Percentiles rank a stretch among this genome's conserved stretches.
Evolutionary conservation across 495 filamentous ascomycete species (phyloP).

Genomic region (Elaphomyces granulatus): DNA sequence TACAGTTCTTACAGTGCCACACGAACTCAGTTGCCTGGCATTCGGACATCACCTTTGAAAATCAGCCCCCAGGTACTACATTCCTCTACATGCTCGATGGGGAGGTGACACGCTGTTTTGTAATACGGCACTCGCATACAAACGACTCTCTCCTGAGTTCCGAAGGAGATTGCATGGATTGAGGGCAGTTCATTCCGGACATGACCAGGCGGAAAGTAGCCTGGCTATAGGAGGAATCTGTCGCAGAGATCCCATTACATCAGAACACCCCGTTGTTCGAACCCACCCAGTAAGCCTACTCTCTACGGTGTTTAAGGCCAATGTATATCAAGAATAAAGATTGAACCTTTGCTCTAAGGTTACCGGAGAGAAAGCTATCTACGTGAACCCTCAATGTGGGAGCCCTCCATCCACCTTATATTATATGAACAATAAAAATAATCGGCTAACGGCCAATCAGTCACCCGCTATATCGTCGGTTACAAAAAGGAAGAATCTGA

Average conservation of each 20-base stretch:
- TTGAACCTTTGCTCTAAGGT: too few relatives aligned
- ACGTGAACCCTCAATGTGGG: constrained; percentile 66
- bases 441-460: constrained; percentile 26
- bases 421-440: too few relatives aligned
- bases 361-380: constrained; percentile 73
- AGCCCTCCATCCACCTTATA: not conserved
- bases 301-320: too few relatives aligned
- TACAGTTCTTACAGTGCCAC: constrained; percentile 45
- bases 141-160: constrained; percentile 56
- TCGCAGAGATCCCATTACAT: constrained; percentile 54
- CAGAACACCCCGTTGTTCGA: constrained; percentile 60
- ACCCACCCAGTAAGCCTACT: constrained; percentile 74
- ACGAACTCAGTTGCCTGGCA: constrained; percentile 67
- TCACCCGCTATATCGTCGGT: constrained; percentile 58
- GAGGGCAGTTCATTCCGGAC: constrained; percentile 58
- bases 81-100: constrained; percentile 69
- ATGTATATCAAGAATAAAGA: too few relatives aligned
- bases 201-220: constrained; percentile 51
- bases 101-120: constrained; percentile 72
- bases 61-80: constrained; percentile 73
- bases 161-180: constrained; percentile 60
- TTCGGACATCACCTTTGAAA: constrained; percentile 69
- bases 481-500: constrained; percentile 69
- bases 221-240: constrained; percentile 43
- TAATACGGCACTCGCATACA: constrained; percentile 62